Evolutionary conservation across 129 eudicot genomes (phyloP).

Genomic region (Tagetes erecta): DNA sequence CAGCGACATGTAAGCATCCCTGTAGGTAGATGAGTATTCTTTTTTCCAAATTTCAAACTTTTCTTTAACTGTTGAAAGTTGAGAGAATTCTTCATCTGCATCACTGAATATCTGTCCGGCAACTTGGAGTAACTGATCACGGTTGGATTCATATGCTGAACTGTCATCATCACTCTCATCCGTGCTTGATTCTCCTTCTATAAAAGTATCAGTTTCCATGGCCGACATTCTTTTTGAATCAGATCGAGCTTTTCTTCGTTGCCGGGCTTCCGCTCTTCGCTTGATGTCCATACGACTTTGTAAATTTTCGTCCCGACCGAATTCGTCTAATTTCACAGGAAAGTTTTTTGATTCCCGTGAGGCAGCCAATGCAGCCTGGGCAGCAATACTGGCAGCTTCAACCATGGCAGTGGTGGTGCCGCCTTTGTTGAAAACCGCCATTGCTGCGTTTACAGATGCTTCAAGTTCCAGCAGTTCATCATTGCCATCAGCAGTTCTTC

Average conservation of each 20-base stretch:
- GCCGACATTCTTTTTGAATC: constrained; percentile 59
- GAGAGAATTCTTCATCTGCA: constrained; percentile 80
- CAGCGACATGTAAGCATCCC: constrained; percentile 85
- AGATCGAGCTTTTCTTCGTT: constrained; percentile 54
- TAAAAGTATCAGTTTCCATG: constrained; percentile 40
- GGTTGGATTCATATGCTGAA: constrained; percentile 80
- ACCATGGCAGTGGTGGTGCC: constrained; percentile 47
- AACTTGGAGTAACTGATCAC: constrained; percentile 64
- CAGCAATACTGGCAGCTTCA: constrained; percentile 66
- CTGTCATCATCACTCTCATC: constrained; percentile 92
- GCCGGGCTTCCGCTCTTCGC: constrained; percentile 70
- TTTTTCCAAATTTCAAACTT: constrained; percentile 80
- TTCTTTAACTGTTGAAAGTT: constrained; percentile 67
- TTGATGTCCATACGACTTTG: constrained; percentile 80
- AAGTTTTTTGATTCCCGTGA: constrained; percentile 51
- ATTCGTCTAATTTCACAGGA: constrained; percentile 81
- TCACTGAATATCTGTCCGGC: constrained; percentile 88
- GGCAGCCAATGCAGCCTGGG: constrained; percentile 65
- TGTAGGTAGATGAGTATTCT: constrained; percentile 66
- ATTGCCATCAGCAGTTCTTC: constrained; percentile 69
- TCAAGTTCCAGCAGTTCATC: constrained; percentile 83
- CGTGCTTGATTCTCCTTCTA: constrained; percentile 97
- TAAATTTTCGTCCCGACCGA: constrained; percentile 77
- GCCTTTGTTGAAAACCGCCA: constrained; percentile 55
- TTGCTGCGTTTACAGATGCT: constrained; percentile 79